Conservation (phyloP, 495 filamentous ascomycete genomes). For the Hypomontagnella monticulosa region DNA sequence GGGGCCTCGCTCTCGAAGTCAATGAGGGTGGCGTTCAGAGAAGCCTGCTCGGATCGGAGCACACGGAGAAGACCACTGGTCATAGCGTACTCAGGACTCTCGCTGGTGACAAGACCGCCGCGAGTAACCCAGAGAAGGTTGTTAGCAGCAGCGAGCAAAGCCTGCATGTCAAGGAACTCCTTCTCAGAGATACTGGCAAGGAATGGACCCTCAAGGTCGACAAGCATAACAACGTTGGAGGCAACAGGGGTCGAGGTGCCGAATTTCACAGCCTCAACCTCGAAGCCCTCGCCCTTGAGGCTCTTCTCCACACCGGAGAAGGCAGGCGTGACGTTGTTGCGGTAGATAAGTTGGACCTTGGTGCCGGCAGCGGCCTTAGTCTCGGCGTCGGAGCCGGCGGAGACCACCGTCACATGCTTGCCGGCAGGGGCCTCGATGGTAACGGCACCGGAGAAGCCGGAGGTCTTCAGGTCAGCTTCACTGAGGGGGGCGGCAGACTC, state of each 20-base stretch:
- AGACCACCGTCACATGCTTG: background rate
- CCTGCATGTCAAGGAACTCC: slow-evolving; percentile 48
- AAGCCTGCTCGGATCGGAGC: slow-evolving; percentile 52
- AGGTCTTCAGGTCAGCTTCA: background rate
- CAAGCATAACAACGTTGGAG: slow-evolving; percentile 41
- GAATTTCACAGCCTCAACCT: background rate
- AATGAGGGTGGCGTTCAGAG: slow-evolving; percentile 31
- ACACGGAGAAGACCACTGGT: slow-evolving; percentile 48
- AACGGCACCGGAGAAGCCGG: background rate
- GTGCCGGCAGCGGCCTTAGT: background rate
- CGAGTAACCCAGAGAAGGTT: slow-evolving; percentile 51
- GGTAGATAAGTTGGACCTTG: slow-evolving; percentile 12
- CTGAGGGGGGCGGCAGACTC: background rate
- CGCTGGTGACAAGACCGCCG: slow-evolving; percentile 41
- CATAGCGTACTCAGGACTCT: slow-evolving; percentile 46
- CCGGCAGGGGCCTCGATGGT: background rate
- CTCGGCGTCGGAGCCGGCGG: background rate
- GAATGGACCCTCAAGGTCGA: slow-evolving; percentile 33
- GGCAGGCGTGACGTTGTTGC: background rate
- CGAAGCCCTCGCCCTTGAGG: background rate
- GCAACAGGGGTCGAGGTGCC: slow-evolving; percentile 19
- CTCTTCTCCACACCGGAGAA: slow-evolving; percentile 4
- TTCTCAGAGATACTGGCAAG: slow-evolving; percentile 8
- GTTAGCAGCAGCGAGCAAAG: slow-evolving; percentile 45
- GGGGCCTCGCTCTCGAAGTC: slow-evolving; percentile 46